Base-by-base conservation (phyloP, 2,329 filamentous ascomycete species). In the Ascochyta lentis region DNA sequence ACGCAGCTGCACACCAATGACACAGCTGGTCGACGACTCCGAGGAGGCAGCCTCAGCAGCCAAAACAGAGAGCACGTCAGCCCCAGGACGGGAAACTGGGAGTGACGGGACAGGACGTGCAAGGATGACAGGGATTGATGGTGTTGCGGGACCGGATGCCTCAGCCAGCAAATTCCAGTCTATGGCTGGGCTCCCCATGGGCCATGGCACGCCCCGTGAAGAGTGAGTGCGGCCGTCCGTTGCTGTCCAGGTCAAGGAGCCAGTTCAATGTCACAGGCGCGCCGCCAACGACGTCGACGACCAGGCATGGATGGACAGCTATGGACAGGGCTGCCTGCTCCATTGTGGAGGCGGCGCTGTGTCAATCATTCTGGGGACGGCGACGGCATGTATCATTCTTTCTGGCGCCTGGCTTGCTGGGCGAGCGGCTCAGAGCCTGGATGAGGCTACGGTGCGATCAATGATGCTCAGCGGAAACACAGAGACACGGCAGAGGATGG, bases 31-130 rank as follows among this genome's bases (percentile, higher is more conserved):
- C 43, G 56, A 45, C 43, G 35, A 29, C 45, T 57, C 52, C 41
- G 58, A 49, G 50, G 57, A 57, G 39, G 43, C 43, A 65, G 63
- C 58, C 64, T 64, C 62, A 65, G 59, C 56, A 43, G 58, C 63
- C 66, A 64, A 68, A 67, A 70, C 66, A 50, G 49, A 59, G 57
- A 63, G 68, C 70, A 69, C 65, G 66, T 71, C 68, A 65, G 61
- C 64, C 60, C 59, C 64, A 63, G 61, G 38, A 51, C 43, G 53
- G 47, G 47, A 46, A 43, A 51, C 53, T 51, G 43, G 50, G 39
- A 56, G 43, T 16, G 34, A 56, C 47, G 47, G 53, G 37, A 56
- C 47, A 47, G 40, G 47, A 47, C 47, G 33, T 33, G 42, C 48
- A 46, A 60, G 56, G 41, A 49, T 57, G 58, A 56, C 69, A 67